A percentile compares a stretch with the other conserved stretches of the same genome.
These are phyloP conservation scores for Leptographium lundbergii DNA, from an alignment of 2,329 filamentous ascomycete species.

Conservation along the genomic window DNA sequence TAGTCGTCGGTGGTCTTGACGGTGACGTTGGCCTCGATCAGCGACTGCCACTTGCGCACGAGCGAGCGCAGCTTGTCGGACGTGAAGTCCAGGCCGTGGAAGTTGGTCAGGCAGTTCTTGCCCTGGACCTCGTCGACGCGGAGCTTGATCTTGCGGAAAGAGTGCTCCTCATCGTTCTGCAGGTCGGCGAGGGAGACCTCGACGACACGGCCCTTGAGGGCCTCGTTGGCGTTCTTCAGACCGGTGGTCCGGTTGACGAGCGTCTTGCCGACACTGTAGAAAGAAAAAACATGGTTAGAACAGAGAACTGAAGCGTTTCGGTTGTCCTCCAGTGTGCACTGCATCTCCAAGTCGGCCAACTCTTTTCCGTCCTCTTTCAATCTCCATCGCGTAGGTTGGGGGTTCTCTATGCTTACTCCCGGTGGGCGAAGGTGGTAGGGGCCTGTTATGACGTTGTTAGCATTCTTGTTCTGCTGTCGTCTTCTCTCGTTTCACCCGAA, in stretches of 20 bases:
- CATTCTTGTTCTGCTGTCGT: background rate
- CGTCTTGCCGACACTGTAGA: slow-evolving; percentile 86
- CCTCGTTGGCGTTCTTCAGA: slow-evolving; percentile 99
- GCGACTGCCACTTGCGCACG: slow-evolving; percentile 98
- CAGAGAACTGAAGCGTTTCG: background rate
- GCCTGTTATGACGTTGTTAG: slow-evolving; percentile 39
- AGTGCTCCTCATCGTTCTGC: slow-evolving; percentile 99
- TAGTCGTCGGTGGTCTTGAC: slow-evolving; percentile 99
- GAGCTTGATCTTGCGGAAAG: slow-evolving; percentile 99
- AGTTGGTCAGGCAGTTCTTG: slow-evolving; percentile 99
- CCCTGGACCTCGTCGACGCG: slow-evolving; percentile 97
- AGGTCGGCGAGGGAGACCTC: slow-evolving; percentile 98
- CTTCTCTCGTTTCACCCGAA: background rate
- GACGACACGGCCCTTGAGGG: slow-evolving; percentile 96
- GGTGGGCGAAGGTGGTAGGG: slow-evolving; percentile 84
- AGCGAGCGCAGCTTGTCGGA: slow-evolving; percentile 99
- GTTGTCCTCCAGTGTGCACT: slow-evolving; percentile 13
- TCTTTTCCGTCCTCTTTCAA: background rate
- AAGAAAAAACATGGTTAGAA: slow-evolving; percentile 15
- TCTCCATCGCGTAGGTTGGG: background rate
- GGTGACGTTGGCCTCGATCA: slow-evolving; percentile 99
- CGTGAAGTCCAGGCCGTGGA: slow-evolving; percentile 99
- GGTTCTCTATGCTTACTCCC: slow-evolving; percentile 63
- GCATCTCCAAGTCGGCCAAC: slow-evolving; percentile 8
- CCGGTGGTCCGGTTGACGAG: slow-evolving; percentile 98